These are phyloP conservation scores for Vaccinium macrocarpon DNA, from an alignment of 148 eudicot species.

Conservation along the genomic window DNA sequence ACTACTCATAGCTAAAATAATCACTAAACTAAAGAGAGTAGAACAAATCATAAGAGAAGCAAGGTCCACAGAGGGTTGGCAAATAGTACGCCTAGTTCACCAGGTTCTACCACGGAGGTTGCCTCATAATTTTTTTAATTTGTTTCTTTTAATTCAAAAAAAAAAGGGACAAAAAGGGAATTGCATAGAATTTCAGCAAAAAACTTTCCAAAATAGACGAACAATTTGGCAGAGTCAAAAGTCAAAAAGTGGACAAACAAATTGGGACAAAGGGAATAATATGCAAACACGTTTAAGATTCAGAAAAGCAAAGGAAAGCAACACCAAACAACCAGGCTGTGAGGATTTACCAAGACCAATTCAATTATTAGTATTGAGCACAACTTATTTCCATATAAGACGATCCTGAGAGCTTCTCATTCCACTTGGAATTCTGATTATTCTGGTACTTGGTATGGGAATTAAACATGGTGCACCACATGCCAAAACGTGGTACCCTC, in stretches of 20 bases:
- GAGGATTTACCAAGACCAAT: not conserved
- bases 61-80: not conserved
- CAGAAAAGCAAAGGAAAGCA: not conserved
- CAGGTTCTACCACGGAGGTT: not conserved
- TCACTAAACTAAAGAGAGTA: not conserved
- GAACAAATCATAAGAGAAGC: not conserved
- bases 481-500: too few species aligned
- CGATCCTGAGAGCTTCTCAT: not conserved
- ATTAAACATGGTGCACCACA: too few species aligned
- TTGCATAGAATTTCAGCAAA: not conserved
- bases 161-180: not conserved
- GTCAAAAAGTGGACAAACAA: not conserved
- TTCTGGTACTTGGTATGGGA: not conserved
- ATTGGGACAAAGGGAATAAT: not conserved
- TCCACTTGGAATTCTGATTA: not conserved
- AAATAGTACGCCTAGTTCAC: not conserved
- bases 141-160: not conserved
- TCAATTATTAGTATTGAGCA: not conserved
- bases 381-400: not conserved
- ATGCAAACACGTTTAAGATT: not conserved
- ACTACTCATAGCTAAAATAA: not conserved
- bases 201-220: not conserved
- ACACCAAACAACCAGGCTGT: not conserved
- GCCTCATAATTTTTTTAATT: not conserved
- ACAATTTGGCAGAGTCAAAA: not conserved